Conservation (phyloP, 306 rosid genomes). For the Cucurbita pepo region DNA sequence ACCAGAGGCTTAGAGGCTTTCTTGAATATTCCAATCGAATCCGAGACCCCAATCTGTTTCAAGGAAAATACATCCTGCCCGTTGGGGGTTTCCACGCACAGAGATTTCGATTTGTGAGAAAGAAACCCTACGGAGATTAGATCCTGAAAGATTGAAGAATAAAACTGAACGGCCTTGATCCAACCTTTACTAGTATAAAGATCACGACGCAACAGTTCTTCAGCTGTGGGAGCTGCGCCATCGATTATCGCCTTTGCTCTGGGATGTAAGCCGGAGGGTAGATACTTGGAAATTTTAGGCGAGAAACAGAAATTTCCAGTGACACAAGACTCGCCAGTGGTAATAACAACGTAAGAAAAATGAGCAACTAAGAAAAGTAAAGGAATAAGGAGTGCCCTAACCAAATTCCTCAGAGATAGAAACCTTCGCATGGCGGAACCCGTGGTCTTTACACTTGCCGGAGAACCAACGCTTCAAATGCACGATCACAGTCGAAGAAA, state of each 20-base stretch:
- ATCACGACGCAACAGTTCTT: conserved; percentile 4
- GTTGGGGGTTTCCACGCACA: conserved; percentile 57
- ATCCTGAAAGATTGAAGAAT: conserved; percentile 65
- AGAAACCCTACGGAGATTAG: conserved; percentile 55
- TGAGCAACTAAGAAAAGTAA: conserved; percentile 46
- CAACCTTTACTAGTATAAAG: conserved; percentile 56
- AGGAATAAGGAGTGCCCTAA: conserved; percentile 45
- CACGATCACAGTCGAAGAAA: not conserved
- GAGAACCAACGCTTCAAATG: not conserved
- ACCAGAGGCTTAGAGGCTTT: conserved; percentile 55
- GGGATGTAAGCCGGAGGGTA: conserved; percentile 19
- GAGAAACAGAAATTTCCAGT: conserved; percentile 75
- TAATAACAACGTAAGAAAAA: conserved; percentile 60
- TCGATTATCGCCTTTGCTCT: conserved; percentile 1
- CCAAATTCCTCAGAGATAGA: conserved; percentile 30
- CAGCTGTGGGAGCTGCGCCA: not conserved
- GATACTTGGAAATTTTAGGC: conserved; percentile 29
- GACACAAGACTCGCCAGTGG: conserved; percentile 71
- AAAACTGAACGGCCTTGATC: conserved; percentile 52
- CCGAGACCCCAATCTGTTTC: conserved; percentile 54
- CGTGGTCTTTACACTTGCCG: conserved; percentile 12
- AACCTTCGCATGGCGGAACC: conserved; percentile 31
- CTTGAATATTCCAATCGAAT: conserved; percentile 52
- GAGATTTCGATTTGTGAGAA: conserved; percentile 34
- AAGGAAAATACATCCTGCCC: conserved; percentile 66